Conservation (phyloP, 208 protist genomes). For the Acanthamoeba royreba region DNA sequence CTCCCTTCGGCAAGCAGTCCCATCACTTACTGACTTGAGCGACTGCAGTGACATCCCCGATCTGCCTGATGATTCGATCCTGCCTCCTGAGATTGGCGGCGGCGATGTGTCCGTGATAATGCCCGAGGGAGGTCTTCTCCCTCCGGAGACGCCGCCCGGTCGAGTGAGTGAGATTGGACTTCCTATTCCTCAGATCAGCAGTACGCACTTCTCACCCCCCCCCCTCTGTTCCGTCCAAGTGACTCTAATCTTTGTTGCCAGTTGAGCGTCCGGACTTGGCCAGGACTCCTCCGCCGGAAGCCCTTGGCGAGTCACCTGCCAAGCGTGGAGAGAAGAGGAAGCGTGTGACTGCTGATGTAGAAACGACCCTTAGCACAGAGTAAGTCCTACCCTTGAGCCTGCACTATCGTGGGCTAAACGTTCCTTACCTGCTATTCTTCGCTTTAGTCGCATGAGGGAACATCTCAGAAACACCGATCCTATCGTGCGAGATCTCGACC, state of each 20-base stretch:
- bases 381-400: background rate
- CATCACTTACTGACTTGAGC: background rate
- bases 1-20: background rate
- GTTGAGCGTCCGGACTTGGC: background rate
- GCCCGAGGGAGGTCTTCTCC: background rate
- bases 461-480: background rate
- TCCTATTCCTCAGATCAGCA: constrained; percentile 16
- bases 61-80: background rate
- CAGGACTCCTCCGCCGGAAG: background rate
- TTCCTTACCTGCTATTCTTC: background rate
- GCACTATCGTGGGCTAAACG: background rate
- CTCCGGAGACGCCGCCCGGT: background rate
- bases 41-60: background rate
- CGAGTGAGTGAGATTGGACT: background rate
- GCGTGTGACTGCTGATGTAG: background rate
- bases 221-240: background rate
- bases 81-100: background rate
- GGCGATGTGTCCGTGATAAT: background rate
- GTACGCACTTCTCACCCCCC: background rate
- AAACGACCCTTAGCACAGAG: background rate
- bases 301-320: background rate
- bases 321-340: constrained; percentile 25
- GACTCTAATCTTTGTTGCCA: background rate
- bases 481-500: constrained; percentile 52
- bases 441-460: background rate